These are phyloP conservation scores for Boletus edulis DNA, from an alignment of 768 basidiomycete species.

Conservation along the genomic window DNA sequence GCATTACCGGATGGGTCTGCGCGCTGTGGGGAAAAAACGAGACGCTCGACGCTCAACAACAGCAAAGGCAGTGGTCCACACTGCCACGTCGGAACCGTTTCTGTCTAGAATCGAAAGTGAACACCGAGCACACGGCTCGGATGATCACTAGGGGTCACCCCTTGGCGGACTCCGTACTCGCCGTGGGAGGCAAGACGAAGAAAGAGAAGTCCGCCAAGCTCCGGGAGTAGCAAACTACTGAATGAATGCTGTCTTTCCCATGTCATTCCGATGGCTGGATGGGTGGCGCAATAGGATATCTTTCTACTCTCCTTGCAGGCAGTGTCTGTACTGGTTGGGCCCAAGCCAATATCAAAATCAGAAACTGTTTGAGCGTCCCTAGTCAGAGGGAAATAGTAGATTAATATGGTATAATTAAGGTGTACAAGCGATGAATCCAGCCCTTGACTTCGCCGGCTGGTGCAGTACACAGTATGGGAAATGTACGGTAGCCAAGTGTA, in stretches of 20 bases:
- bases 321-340: too few relatives aligned
- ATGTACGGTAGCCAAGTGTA: conserved; percentile 25
- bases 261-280: background rate
- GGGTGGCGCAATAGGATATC: too few relatives aligned
- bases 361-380: too few relatives aligned
- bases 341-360: too few relatives aligned
- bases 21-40: conserved; percentile 3
- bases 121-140: background rate
- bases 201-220: conserved; percentile 4
- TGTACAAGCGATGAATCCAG: conserved; percentile 24
- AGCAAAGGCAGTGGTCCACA: background rate
- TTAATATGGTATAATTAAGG: conserved; percentile 38
- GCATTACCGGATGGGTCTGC: background rate
- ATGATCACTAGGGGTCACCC: background rate
- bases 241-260: conserved; percentile 6
- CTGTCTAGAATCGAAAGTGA: background rate
- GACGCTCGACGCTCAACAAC: background rate
- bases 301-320: too few relatives aligned
- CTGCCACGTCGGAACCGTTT: conserved; percentile 5
- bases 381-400: conserved; percentile 6
- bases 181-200: conserved; percentile 9
- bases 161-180: conserved; percentile 9
- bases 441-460: conserved; percentile 14
- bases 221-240: conserved; percentile 6
- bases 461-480: conserved; percentile 19